Base-by-base conservation (phyloP, 768 basidiomycete species). In the Tricholoma furcatifolium region DNA sequence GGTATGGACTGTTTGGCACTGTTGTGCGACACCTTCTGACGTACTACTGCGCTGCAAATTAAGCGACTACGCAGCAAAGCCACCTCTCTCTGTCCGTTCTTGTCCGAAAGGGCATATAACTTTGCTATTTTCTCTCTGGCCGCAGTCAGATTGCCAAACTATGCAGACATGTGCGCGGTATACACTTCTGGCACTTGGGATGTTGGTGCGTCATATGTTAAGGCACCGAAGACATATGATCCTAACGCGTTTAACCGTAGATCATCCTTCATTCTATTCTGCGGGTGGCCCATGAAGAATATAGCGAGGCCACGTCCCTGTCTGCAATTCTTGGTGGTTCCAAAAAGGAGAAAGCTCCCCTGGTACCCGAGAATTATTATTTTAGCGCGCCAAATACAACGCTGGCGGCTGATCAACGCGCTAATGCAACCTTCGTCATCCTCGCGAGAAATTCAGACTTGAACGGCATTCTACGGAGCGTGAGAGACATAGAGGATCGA, bases 401-500 rank as follows among this genome's bases (percentile, higher is more conserved):
- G 38, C 46, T 59, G 44, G 47, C 31, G 8, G 53, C 53, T 30
- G 57, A 61, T 50, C 46, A 51, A 32, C 61, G 66, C n/a, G 71
- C 70, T 14, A 75, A 76, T 52, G 74, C 74, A 0, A 69, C 72
- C 0, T 70, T 76, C 43, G 65, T 74, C 7, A 70, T 76, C 36
- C 78, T 94, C 24, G 85, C 81, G 35, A 76, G 87, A 38, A 91
- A 90, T 63, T 69, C 71, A 30, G 88, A 91, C 54, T 58, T 86
- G 6, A 57, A 76, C n/a, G 76, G 78, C 15, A 79, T 85, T 40
- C 68, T 88, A 48, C 69, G 71, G 35, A 87, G 85, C 57, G 83
- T 93, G 59, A 79, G 79, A 56, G 80, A 88, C 66, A 70, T 93
- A 56, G 93, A 96, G 70, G 82, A 88, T 56, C 71, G 84, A 36